Base-by-base conservation (phyloP, 2,329 filamentous ascomycete species). In the Aspergillus oerlinghausenensis region DNA sequence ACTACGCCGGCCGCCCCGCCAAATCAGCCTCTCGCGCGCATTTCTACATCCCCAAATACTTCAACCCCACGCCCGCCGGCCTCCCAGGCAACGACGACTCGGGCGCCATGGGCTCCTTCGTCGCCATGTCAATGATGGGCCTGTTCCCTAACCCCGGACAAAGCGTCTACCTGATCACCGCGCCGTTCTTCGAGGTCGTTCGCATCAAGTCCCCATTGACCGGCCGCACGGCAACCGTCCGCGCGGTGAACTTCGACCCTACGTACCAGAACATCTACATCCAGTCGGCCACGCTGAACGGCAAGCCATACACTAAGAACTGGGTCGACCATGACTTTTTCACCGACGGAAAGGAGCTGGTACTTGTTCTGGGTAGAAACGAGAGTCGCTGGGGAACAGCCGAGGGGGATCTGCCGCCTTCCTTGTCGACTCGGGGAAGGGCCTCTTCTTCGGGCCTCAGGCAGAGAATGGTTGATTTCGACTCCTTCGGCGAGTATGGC, bases 261-360 rank as follows among this genome's bases (percentile, higher is more conserved):
- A 65, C 58, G 0, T 85, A 86, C 56, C 66, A 75, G 60, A 79
- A 79, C 38, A 78, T 89, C 0, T 89, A 83, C 60, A 84, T 90
- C n/a, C 86, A 89, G 74, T 84, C 75, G 47, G 87, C 84, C 2
- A 88, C 79, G 2, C 70, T 89, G 28, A 69, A 90, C 64, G 87
- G 87, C 1, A 58, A 76, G 62, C 70, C 75, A 0, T 89, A 87
- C 63, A 82, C 77, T 0, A 81, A 76, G 69, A 89, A 82, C 67
- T 90, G 87, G 86, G 73, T 90, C 11, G 79, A 81, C 40, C 87
- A 90, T 71, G 80, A 78, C 47, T 89, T 90, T 65, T 89, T 88
- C 67, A 77, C 82, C 0, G 78, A 88, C 40, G 87, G 87, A 0
- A 81, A 82, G 29, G 79, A 84, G 58, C 72, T 90, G 51, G 85